Conservation (phyloP, 2,329 filamentous ascomycete genomes). For the Botrytis paeoniae region DNA sequence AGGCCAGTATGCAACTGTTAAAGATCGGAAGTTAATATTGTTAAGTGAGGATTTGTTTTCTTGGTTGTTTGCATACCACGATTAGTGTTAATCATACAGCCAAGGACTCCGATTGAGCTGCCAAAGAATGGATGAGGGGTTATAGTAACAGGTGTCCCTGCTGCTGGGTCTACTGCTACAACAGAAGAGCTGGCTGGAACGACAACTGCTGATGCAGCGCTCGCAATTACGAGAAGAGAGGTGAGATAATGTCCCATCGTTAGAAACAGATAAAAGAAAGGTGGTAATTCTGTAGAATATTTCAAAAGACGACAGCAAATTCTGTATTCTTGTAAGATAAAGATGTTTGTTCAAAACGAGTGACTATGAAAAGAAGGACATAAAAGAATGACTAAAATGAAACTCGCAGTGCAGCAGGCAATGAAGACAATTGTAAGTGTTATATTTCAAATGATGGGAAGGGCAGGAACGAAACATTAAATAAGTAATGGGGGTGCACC, state of each 20-base stretch:
- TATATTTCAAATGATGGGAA: neutral
- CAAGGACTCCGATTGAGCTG: conserved; percentile 10
- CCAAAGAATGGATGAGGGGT: conserved; percentile 2
- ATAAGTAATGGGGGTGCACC: neutral
- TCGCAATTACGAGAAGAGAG: neutral
- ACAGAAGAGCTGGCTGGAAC: neutral
- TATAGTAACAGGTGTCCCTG: neutral
- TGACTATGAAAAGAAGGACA: neutral
- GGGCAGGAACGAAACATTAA: neutral
- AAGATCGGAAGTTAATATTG: neutral
- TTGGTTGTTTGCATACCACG: neutral
- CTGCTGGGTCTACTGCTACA: neutral
- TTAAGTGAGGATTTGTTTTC: neutral
- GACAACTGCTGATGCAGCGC: neutral
- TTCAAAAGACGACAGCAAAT: too few species aligned
- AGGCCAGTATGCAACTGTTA: conserved; percentile 7
- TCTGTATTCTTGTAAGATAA: neutral
- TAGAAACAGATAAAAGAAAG: neutral
- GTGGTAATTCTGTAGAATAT: too few species aligned
- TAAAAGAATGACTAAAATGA: neutral
- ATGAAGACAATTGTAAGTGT: neutral
- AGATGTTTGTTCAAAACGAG: neutral
- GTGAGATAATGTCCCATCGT: neutral
- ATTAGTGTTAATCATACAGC: conserved; percentile 12
- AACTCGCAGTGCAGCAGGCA: neutral